Conservation (phyloP, 768 basidiomycete genomes). For the Naganishia onofrii region DNA sequence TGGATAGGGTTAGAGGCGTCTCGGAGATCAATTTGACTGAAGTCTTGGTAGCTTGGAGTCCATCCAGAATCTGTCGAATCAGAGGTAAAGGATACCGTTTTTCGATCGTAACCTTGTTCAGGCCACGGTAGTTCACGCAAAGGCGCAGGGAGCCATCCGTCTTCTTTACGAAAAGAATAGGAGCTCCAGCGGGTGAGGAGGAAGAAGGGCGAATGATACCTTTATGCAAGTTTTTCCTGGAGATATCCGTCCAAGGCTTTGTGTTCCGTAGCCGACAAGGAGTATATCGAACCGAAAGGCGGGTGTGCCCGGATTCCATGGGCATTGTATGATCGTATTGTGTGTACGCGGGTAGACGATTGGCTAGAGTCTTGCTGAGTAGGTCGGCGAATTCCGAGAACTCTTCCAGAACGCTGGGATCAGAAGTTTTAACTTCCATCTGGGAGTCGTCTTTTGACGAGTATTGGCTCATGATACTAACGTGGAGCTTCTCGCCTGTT, state of each 20-base stretch:
- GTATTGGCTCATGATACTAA: not conserved
- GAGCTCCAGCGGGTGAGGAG: constrained; percentile 21
- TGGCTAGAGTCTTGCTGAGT: constrained; percentile 24
- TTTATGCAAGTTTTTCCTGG: constrained; percentile 51
- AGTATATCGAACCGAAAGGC: constrained; percentile 50
- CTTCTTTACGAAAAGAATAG: too few species aligned
- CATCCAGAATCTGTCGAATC: constrained; percentile 31
- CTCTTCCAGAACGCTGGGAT: constrained; percentile 17
- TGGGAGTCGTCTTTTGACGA: not conserved
- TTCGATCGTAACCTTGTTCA: constrained; percentile 34
- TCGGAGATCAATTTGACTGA: constrained; percentile 51
- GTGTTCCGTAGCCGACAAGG: constrained; percentile 49
- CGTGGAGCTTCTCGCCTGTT: not conserved
- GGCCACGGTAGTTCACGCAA: constrained; percentile 19
- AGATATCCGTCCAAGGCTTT: constrained; percentile 52
- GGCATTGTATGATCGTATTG: constrained; percentile 30
- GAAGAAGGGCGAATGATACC: constrained; percentile 2
- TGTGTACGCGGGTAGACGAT: constrained; percentile 26
- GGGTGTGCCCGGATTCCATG: constrained; percentile 33
- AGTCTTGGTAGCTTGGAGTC: constrained; percentile 33
- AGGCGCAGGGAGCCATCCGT: constrained; percentile 46
- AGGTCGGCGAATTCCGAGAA: constrained; percentile 25
- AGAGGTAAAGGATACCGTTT: constrained; percentile 39
- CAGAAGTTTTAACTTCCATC: not conserved
- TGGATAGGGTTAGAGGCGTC: constrained; percentile 55